Evolutionary conservation across 352 stramenopile genomes (phyloP), one percentile per base, ranked within the genome.

Genomic region (Globisporangium irregulare): DNA sequence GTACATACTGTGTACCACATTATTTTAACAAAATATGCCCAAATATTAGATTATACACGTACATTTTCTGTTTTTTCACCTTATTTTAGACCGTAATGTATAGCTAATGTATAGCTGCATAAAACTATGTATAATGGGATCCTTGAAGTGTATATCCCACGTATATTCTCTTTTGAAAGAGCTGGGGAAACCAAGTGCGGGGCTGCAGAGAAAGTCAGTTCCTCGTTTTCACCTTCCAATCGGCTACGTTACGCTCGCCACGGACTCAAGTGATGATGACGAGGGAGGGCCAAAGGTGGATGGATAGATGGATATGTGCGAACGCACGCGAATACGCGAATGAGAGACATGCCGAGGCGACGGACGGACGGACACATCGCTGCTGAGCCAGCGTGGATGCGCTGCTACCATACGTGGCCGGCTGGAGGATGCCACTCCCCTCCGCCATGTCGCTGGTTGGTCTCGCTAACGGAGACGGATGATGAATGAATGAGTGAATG

Each of bases 401-500:
- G 51, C 50, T 32, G 15, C 43, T 51, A 51, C 43, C 8, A 18
- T 51, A 32, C 10, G 22, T 27, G 51, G 4, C 7, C 18, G 20
- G 24, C 10, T 8, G 27, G 24, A 60, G 27, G 34, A 62, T 62
- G 56, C 56, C 55, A 61, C 55, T 61, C 55, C 29, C 1, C 29
- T 10, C 54, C 14, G 55, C 56, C 56, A 43, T 62, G 56, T 62
- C 56, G 56, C 56, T 62, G 56, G 56, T 48, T 62, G 56, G 32
- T 50, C 56, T 25, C n/a, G 7, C 53, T 18, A 22, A 29, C 14
- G 32, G 18, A 27, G 46, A 46, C 57, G 12, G 2, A 22, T 22
- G 20, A 27, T 48, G 27, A 38, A 36, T 18, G 24, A 18, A 34
- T 61, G 14, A 32, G 10, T 48, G 53, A 20, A 14, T n/a, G 54